These are phyloP conservation scores for Corylus avellana DNA, from an alignment of 306 rosid species.

Conservation along the genomic window DNA sequence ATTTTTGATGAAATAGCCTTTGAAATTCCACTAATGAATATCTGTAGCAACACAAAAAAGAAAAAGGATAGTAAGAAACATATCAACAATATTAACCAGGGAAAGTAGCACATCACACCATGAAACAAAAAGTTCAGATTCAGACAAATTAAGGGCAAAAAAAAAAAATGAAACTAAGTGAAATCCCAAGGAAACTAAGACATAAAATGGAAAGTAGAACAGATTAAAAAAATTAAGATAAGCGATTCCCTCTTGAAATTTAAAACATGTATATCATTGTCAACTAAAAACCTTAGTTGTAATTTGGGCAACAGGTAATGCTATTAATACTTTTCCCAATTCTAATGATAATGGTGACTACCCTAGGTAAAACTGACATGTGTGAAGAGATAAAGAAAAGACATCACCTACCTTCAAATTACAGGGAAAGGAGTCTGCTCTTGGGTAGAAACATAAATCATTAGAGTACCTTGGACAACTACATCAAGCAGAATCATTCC, in stretches of 20 bases:
- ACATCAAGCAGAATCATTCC: not conserved
- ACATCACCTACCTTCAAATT: not conserved
- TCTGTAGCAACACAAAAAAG: conserved; percentile 47
- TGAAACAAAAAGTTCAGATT: not conserved
- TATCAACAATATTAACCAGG: not conserved
- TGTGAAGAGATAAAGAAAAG: not conserved
- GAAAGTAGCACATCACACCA: conserved; percentile 5
- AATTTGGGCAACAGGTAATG: not conserved
- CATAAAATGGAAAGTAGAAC: not conserved
- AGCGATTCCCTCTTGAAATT: not conserved
- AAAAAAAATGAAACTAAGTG: not conserved
- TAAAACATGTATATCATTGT: not conserved
- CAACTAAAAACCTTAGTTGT: not conserved
- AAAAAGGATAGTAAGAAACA: conserved; percentile 20
- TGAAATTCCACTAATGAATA: conserved; percentile 90
- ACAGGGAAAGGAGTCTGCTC: conserved; percentile 1
- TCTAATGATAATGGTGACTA: not conserved
- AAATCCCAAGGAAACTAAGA: not conserved
- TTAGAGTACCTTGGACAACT: not conserved
- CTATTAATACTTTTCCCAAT: not conserved
- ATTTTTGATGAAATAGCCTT: conserved; percentile 65
- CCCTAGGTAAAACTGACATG: not conserved
- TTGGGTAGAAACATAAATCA: not conserved
- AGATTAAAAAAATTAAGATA: not conserved
- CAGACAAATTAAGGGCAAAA: not conserved